A percentile compares a stretch with the other conserved stretches of the same genome.
Conservation (phyloP, 805 yeast species). For the Nakazawaea siamensis region DNA sequence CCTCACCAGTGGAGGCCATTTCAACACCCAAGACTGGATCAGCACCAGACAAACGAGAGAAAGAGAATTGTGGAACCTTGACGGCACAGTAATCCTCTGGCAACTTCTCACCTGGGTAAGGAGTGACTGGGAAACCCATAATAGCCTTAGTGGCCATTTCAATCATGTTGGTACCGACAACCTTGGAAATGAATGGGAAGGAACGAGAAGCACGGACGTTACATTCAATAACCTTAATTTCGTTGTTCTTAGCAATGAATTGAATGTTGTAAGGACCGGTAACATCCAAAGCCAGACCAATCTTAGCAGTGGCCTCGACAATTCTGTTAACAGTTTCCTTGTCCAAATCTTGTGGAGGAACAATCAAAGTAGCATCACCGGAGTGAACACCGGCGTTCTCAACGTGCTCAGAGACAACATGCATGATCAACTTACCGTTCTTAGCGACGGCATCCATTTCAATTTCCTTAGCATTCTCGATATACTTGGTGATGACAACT, state of each 20-base stretch:
- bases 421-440: conserved; percentile 92
- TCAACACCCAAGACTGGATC: conserved; percentile 98
- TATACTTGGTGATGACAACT: conserved; percentile 93
- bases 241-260: conserved; percentile 91
- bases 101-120: conserved; percentile 83
- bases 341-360: conserved; percentile 93
- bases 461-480: conserved; percentile 94
- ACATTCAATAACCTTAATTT: conserved; percentile 96
- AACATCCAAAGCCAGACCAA: conserved; percentile 88
- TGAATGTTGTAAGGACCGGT: conserved; percentile 98
- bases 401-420: conserved; percentile 96
- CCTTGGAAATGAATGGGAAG: conserved; percentile 97
- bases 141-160: conserved; percentile 97
- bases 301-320: conserved; percentile 92
- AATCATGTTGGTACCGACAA: conserved; percentile 90
- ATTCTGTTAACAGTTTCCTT: conserved; percentile 87
- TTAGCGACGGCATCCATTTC: conserved; percentile 98
- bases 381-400: conserved; percentile 99
- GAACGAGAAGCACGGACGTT: conserved; percentile 99
- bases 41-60: conserved; percentile 95
- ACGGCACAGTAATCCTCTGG: conserved; percentile 94
- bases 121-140: conserved; percentile 76
- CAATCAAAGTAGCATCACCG: conserved; percentile 96
- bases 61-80: conserved; percentile 96
- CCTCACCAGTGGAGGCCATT: conserved; percentile 99